These are phyloP conservation scores for Mycothermus thermophilus DNA, from an alignment of 495 filamentous ascomycete species.

Conservation along the genomic window DNA sequence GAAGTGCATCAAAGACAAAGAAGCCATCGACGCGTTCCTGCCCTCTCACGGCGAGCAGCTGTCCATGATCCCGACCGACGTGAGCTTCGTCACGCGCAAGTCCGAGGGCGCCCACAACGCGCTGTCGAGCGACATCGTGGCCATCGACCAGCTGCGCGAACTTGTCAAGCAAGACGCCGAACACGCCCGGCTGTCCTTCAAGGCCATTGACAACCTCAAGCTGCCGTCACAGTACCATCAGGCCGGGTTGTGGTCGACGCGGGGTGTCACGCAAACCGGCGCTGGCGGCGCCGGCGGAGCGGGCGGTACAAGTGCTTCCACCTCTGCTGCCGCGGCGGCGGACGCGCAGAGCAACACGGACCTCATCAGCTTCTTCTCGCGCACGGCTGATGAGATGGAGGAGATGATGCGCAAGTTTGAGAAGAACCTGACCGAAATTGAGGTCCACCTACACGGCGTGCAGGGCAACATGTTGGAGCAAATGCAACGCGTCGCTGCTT, in stretches of 20 bases:
- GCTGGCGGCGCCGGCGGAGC: conserved; percentile 2
- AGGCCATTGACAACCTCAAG: conserved; percentile 61
- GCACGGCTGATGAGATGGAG: conserved; percentile 57
- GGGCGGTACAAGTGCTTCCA: too few relatives aligned
- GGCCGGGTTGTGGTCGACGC: conserved; percentile 38
- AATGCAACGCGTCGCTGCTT: conserved; percentile 50
- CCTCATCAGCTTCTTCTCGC: conserved; percentile 64
- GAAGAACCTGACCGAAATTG: conserved; percentile 62
- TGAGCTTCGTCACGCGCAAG: conserved; percentile 57
- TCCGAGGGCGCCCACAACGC: conserved; percentile 59
- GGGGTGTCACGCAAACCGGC: conserved; percentile 20
- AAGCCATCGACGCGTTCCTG: conserved; percentile 45
- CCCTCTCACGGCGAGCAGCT: conserved; percentile 53
- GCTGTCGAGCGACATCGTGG: conserved; percentile 55
- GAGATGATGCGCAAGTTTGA: conserved; percentile 51
- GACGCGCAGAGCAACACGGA: conserved; percentile 47
- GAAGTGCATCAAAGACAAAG: conserved; percentile 46
- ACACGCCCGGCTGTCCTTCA: conserved; percentile 60
- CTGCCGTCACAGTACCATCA: conserved; percentile 61
- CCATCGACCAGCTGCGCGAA: conserved; percentile 50
- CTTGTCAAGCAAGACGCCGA: conserved; percentile 53
- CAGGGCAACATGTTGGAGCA: conserved; percentile 56
- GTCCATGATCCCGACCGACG: conserved; percentile 53
- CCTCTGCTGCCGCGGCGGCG: too few relatives aligned
- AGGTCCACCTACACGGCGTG: conserved; percentile 64